Evolutionary conservation across 2,329 filamentous ascomycete species (phyloP).

Genomic region (Pseudopyrenochaeta lycopersici): DNA sequence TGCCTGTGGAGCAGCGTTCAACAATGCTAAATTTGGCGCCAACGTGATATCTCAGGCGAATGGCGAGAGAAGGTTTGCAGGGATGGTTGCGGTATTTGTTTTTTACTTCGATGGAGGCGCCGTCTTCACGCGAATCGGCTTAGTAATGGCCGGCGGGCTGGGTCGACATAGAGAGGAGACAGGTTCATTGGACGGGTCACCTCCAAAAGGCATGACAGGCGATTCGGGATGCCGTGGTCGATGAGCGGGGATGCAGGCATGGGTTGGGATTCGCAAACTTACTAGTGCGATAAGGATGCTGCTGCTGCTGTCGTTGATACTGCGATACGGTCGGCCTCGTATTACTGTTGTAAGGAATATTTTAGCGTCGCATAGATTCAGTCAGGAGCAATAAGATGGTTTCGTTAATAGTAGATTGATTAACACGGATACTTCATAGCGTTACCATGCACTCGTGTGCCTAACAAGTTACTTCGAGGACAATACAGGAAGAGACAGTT

Average conservation of each 20-base stretch:
- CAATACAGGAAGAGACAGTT: background rate
- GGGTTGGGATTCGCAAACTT: background rate
- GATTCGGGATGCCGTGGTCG: constrained; percentile 5
- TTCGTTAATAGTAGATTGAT: background rate
- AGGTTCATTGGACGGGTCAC: background rate
- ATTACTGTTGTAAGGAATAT: background rate
- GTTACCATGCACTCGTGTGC: background rate
- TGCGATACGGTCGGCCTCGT: background rate
- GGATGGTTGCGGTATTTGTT: too few species aligned
- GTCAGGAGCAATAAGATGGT: too few species aligned
- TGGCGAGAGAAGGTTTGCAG: too few species aligned
- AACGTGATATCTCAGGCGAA: too few species aligned
- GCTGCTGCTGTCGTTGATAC: background rate
- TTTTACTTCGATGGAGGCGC: too few species aligned
- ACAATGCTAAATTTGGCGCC: too few species aligned
- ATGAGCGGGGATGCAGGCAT: too few species aligned
- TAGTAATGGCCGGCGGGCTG: too few species aligned
- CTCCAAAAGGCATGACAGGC: background rate
- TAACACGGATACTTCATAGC: background rate
- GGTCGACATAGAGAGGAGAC: too few species aligned
- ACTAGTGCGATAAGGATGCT: background rate
- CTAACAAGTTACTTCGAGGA: background rate
- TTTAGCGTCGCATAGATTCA: too few species aligned
- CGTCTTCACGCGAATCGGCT: too few species aligned
- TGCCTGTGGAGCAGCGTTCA: too few species aligned